phyloP scores from a whole-genome alignment of 78 protist genomes.

The Goniomonas avonlea region DNA sequence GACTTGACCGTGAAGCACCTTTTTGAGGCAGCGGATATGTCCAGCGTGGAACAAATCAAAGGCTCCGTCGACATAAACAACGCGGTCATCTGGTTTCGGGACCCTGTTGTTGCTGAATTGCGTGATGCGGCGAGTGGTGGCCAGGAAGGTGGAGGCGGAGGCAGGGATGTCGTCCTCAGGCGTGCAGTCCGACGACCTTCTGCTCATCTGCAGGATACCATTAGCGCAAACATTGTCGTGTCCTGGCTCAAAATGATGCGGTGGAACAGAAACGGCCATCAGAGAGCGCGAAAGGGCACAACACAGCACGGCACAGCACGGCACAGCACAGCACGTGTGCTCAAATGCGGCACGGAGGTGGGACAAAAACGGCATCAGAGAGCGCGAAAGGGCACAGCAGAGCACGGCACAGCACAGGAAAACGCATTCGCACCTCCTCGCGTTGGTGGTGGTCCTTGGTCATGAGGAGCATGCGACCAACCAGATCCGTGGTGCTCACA shows the following conservation, averaged over 20 bases:
- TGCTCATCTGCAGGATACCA: too few relatives aligned
- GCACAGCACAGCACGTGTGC: too few relatives aligned
- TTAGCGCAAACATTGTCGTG: too few relatives aligned
- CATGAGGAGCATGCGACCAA: slow-evolving; percentile 84
- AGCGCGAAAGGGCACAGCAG: too few relatives aligned
- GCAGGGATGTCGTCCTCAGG: not conserved
- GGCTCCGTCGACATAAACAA: slow-evolving; percentile 90
- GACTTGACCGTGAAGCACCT: too few relatives aligned
- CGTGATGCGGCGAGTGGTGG: not conserved
- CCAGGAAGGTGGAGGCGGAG: not conserved
- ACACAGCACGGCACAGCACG: too few relatives aligned
- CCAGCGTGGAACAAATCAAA: slow-evolving; percentile 81
- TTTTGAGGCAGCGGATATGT: not conserved
- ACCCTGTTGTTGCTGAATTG: not conserved
- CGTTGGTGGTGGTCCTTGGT: slow-evolving; percentile 64
- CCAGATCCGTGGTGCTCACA: slow-evolving; percentile 86
- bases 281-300: too few relatives aligned
- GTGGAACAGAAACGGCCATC: too few relatives aligned
- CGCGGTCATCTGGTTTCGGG: slow-evolving; percentile 50
- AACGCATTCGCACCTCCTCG: not conserved
- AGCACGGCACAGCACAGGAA: not conserved
- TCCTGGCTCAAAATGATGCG: too few relatives aligned
- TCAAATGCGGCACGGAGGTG: too few relatives aligned
- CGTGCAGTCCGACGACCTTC: not conserved
- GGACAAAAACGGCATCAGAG: too few relatives aligned